Base-by-base conservation (phyloP, 2,329 filamentous ascomycete genomes). In the Blumeria graminis region DNA sequence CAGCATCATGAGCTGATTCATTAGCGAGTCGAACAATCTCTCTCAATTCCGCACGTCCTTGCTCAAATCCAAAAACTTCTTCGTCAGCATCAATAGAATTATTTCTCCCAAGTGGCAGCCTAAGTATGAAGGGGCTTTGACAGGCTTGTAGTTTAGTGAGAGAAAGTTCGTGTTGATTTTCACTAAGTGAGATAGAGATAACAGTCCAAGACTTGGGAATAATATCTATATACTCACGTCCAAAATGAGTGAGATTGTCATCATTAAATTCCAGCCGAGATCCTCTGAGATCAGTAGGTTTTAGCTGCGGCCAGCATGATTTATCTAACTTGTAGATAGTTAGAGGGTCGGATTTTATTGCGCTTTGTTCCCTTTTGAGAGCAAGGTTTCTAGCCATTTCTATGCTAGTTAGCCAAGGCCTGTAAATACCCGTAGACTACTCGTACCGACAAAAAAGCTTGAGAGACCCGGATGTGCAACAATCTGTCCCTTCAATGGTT, bases 21-120 rank as follows among this genome's bases (percentile, higher is more conserved):
- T 96, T 94, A 48, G 88, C 87, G 6, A 80, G 72, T 58, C 78
- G 71, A 61, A 96, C 86, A 18, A 98, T 88, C 28, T 94, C 84
- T 18, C 81, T 71, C 60, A 98, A 77, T 66, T 95, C 88, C 6
- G 76, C 70, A 57, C 82, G 82, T 1, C 87, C 90, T 62, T 86
- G 81, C 36, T 82, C 76, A 64, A 94, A 96, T 51, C 81, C 82
- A 63, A 96, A 95, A 1, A 84, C 76, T 56, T 92, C 85, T 53
- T 81, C 77, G 50, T 92, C 86, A 34, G 81, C 77, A 61, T 92
- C 87, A 22, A 88, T 81, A 0, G 82, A 85, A 61, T 81, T 86
- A 56, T 90, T 86, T 45, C 90, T 76, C 61, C 85, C 82, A 28
- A 98, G 76, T 0, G 92, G 92, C 22, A 98, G 73, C 6, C 89